Percentiles rank a stretch among this genome's conserved stretches.
These are phyloP conservation scores for Diaporthe vaccinii DNA, from an alignment of 2,329 filamentous ascomycete genomes.

Conservation along the genomic window DNA sequence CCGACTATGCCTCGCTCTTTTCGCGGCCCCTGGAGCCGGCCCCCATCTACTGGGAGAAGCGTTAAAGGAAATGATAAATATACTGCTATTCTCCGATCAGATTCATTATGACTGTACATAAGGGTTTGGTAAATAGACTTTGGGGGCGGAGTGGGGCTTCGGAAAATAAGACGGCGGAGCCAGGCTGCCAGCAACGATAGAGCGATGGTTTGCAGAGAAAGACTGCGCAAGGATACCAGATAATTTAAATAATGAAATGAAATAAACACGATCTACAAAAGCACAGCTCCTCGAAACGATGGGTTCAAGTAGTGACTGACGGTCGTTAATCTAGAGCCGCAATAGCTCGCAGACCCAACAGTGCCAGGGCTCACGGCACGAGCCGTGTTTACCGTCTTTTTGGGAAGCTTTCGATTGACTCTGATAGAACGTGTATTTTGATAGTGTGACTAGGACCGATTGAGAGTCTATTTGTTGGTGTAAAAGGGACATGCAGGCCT, in stretches of 20 bases:
- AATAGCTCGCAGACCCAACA: neutral
- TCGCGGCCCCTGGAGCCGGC: conserved; percentile 80
- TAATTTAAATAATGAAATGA: conserved; percentile 35
- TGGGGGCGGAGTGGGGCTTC: neutral
- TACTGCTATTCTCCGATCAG: neutral
- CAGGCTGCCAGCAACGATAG: neutral
- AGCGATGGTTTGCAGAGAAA: neutral
- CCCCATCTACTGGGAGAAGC: conserved; percentile 81
- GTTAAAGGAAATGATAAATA: conserved; percentile 57
- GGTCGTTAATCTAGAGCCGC: neutral
- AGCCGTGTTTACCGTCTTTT: neutral
- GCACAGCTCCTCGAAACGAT: neutral
- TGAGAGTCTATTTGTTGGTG: neutral
- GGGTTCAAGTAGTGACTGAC: neutral
- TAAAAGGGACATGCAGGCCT: neutral
- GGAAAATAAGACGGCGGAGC: neutral
- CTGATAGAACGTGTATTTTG: neutral
- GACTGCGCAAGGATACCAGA: conserved; percentile 3
- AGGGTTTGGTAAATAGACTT: conserved; percentile 21
- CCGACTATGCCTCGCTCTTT: conserved; percentile 79
- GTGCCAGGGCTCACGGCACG: neutral
- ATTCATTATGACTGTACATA: conserved; percentile 37
- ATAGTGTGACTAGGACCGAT: neutral
- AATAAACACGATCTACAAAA: neutral
- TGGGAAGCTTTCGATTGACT: neutral